Evolutionary conservation across 2,329 filamentous ascomycete genomes (phyloP).

Genomic region (Herpomyces periplanetae): DNA sequence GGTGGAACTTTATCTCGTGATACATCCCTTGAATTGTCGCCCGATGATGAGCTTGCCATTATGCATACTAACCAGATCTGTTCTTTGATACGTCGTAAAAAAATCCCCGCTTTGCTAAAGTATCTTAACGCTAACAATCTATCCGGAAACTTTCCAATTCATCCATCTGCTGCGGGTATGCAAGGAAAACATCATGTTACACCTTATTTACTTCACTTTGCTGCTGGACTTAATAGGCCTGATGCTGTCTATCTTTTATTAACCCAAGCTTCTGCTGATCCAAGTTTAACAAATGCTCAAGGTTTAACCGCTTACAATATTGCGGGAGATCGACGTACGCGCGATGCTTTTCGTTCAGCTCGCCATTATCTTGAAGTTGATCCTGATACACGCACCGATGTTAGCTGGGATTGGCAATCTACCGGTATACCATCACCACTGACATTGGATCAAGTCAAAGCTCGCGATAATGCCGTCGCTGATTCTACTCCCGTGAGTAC

Average conservation of each 20-base stretch:
- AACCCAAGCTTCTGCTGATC: constrained; percentile 30
- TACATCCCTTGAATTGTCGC: constrained; percentile 20
- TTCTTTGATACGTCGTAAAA: constrained; percentile 51
- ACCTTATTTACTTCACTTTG: constrained; percentile 46
- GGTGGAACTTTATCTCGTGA: constrained; percentile 12
- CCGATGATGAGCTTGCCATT: constrained; percentile 35
- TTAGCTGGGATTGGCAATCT: constrained; percentile 32
- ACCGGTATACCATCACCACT: constrained; percentile 32
- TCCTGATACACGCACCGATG: too few species aligned
- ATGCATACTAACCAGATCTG: constrained; percentile 67
- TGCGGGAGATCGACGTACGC: constrained; percentile 40
- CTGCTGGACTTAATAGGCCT: constrained; percentile 37
- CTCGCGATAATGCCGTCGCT: constrained; percentile 23
- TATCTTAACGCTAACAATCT: constrained; percentile 44
- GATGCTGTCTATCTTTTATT: constrained; percentile 40
- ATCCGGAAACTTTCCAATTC: constrained; percentile 28
- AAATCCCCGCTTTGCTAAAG: constrained; percentile 44
- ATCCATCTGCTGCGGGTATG: constrained; percentile 20
- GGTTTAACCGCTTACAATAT: constrained; percentile 61
- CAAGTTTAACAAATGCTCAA: constrained; percentile 25
- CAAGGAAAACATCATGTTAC: constrained; percentile 38
- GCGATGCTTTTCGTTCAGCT: constrained; percentile 66
- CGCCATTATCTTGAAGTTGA: constrained; percentile 47
- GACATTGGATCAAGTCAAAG: constrained; percentile 26
- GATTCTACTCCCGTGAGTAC: too few species aligned